Base-by-base conservation (phyloP, 805 yeast genomes). In the Lipomyces sp. region DNA sequence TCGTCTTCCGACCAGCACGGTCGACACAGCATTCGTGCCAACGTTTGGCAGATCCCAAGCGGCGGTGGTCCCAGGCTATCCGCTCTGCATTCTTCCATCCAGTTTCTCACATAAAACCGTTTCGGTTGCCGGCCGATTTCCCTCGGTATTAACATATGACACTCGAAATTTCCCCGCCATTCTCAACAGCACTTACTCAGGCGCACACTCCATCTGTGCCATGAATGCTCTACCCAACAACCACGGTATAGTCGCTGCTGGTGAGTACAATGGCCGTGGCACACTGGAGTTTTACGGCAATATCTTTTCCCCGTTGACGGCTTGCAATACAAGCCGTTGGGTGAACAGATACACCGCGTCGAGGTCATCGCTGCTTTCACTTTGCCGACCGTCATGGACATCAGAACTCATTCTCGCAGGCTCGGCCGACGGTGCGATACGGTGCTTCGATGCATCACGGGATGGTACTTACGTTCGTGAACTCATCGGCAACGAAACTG, bases 241-340 rank as follows among this genome's bases (percentile, higher is more conserved):
- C 11, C 33, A 59, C 18, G 66, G 63, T 1, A 51, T 69, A 13
- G 51, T 69, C 10, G 72, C 72, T 2, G 69, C 67, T 4, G 72
- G 72, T 2, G 71, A 67, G 39, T 69, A 69, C 54, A 68, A 67
- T 42, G 72, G 72, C 6, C 71, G 72, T 34, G 72, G 72, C 18
- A 69, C 72, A n/a, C 59, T 69, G 11, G 72, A 69, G 33, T 55
- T 51, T 34, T 62, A 57, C 63, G 33, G 57, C 48, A 13, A 5
- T 24, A 13, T 53, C 29, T 51, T 51, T 32, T 18, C 54, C n/a
- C 54, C 24, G 54, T 32, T 33, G 34, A 29, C 30, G 7, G 15
- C 10, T 29, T 53, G 34, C 24, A 42, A 60, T 15, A 29, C 54
- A 15, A 24, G 4, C 54, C 54, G 34, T 34, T 69, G 72, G 72